phyloP scores from a whole-genome alignment of 2,329 filamentous ascomycete genomes.

The Microsporum audouinii region DNA sequence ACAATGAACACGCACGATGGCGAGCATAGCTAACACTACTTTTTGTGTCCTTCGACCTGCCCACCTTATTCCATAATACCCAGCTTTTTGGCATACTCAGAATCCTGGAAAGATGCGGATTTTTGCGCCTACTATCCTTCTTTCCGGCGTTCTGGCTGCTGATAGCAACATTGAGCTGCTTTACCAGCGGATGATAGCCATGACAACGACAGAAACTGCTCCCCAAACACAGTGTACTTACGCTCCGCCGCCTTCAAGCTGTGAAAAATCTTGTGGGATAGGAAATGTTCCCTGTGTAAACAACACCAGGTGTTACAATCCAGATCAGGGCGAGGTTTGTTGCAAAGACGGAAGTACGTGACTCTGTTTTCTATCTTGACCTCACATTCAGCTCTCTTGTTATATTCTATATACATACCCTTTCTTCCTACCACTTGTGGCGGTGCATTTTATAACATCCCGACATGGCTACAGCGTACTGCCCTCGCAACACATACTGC shows the following conservation, averaged over 20 bases:
- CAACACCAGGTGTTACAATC: slow-evolving; percentile 2
- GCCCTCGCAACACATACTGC: neutral
- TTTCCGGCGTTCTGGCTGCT: neutral
- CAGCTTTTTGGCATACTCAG: neutral
- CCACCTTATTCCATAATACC: neutral
- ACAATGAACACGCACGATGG: neutral
- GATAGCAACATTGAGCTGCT: neutral
- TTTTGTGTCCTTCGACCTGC: neutral
- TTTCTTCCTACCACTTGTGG: neutral
- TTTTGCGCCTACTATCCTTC: neutral
- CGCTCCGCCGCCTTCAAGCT: neutral
- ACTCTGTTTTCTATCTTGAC: neutral
- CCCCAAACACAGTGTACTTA: neutral
- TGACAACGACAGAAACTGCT: neutral
- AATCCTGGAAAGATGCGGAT: neutral
- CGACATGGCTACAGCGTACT: neutral
- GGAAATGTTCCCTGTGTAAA: slow-evolving; percentile 4
- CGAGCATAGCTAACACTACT: neutral
- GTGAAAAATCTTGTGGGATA: neutral
- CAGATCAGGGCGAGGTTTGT: slow-evolving; percentile 1
- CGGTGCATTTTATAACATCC: neutral
- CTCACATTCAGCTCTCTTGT: neutral
- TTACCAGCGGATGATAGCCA: neutral
- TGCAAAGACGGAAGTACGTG: slow-evolving; percentile 3
- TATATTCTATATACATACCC: neutral